Percentiles rank a stretch among this genome's conserved stretches.
Evolutionary conservation across 176 grass and related monocot species (phyloP).

Genomic region (Eragrostis nindensis): DNA sequence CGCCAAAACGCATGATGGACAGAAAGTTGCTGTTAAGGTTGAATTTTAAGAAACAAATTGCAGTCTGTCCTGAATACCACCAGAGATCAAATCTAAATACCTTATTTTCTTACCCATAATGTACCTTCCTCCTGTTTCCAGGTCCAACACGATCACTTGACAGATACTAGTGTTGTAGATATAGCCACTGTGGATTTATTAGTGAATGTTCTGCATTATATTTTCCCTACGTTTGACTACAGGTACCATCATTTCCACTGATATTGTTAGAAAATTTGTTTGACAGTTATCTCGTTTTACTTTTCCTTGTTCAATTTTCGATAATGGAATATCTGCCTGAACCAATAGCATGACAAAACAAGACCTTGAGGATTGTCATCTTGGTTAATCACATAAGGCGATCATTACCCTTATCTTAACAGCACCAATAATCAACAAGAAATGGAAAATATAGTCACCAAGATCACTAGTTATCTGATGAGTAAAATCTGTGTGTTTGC

Average conservation of each 20-base stretch:
- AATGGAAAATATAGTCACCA: background rate
- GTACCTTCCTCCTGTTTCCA: conserved; percentile 31
- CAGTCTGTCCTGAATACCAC: background rate
- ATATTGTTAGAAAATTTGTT: conserved; percentile 7
- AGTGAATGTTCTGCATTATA: conserved; percentile 76
- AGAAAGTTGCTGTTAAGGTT: conserved; percentile 95
- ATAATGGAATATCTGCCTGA: conserved; percentile 3
- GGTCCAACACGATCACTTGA: conserved; percentile 89
- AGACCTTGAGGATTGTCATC: conserved; percentile 10
- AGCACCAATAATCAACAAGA: background rate
- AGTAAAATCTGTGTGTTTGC: background rate
- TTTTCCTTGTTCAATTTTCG: background rate
- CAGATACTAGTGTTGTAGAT: conserved; percentile 78
- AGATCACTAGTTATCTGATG: background rate
- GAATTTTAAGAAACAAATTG: conserved; percentile 1
- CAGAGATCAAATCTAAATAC: background rate
- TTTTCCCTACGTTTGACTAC: conserved; percentile 96
- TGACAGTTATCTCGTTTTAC: background rate
- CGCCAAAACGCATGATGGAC: conserved; percentile 84
- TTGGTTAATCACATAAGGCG: conserved; percentile 23
- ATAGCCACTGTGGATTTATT: conserved; percentile 87
- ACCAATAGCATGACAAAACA: background rate
- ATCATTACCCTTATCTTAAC: background rate
- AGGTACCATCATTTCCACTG: conserved; percentile 54
- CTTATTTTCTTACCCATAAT: background rate